Evolutionary conservation across 2,329 filamentous ascomycete genomes (phyloP).

Genomic region (Calonectria hongkongensis): DNA sequence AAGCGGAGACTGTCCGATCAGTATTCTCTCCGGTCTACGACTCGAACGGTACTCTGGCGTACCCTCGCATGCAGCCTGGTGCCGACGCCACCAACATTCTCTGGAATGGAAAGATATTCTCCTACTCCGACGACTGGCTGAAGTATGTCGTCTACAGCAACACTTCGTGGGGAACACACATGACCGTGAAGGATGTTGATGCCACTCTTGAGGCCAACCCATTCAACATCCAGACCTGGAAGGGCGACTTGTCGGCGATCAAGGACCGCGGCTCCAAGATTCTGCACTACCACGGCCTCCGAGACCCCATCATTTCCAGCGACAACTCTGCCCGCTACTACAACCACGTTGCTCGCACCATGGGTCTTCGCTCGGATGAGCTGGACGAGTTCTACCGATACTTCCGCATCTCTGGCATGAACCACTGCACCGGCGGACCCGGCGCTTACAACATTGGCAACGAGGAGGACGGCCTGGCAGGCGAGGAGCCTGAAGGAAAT

Average conservation of each 20-base stretch:
- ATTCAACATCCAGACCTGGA: conserved; percentile 57
- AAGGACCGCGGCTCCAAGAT: conserved; percentile 63
- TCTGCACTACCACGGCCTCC: conserved; percentile 65
- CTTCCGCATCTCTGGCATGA: conserved; percentile 70
- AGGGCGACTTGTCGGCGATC: conserved; percentile 62
- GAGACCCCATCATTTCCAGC: conserved; percentile 64
- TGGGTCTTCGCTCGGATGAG: conserved; percentile 55
- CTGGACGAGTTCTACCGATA: conserved; percentile 70
- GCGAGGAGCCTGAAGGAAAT: conserved; percentile 62
- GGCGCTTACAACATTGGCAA: conserved; percentile 62
- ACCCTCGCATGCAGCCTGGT: conserved; percentile 33
- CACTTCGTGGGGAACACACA: conserved; percentile 31
- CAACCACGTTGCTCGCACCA: conserved; percentile 45
- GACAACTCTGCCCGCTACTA: conserved; percentile 50
- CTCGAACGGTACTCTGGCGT: conserved; percentile 60
- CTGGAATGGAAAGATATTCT: conserved; percentile 56
- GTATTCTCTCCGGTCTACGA: conserved; percentile 29
- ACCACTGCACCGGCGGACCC: conserved; percentile 67
- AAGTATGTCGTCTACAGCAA: conserved; percentile 41
- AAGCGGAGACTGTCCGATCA: conserved; percentile 27
- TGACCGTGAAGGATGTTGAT: conserved; percentile 62
- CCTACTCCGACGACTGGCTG: conserved; percentile 30
- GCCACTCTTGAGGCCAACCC: conserved; percentile 36
- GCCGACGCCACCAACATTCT: conserved; percentile 63
- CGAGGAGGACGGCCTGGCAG: conserved; percentile 45